These are phyloP conservation scores for Cutaneotrichosporon arboriforme DNA, from an alignment of 1,284 basidiomycete genomes.

Conservation along the genomic window DNA sequence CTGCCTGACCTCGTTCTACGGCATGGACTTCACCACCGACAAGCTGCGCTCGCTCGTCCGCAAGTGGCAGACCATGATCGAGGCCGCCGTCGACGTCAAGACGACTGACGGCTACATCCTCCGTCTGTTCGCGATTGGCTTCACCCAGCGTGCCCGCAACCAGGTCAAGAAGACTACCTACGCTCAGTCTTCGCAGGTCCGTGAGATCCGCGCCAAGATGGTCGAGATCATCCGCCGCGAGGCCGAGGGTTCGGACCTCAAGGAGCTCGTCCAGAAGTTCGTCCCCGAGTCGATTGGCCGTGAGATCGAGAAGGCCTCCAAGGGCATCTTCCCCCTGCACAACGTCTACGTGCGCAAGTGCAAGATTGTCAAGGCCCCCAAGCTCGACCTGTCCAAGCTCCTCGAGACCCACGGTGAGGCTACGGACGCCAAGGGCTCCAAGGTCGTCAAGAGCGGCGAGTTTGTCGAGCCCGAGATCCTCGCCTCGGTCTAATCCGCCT, in stretches of 20 bases:
- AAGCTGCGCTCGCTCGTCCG: slow-evolving; percentile 99
- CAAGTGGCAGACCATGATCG: slow-evolving; percentile 99
- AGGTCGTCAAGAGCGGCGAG: slow-evolving; percentile 46
- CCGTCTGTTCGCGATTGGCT: slow-evolving; percentile 97
- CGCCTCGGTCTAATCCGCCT: slow-evolving; percentile 43
- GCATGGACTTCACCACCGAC: slow-evolving; percentile 99
- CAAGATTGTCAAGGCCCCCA: slow-evolving; percentile 93
- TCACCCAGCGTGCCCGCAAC: slow-evolving; percentile 93
- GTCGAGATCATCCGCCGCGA: slow-evolving; percentile 99
- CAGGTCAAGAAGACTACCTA: slow-evolving; percentile 99
- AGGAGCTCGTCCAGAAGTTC: slow-evolving; percentile 98
- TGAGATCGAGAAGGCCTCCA: slow-evolving; percentile 97
- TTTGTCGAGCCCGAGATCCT: slow-evolving; percentile 49
- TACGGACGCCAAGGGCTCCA: slow-evolving; percentile 54
- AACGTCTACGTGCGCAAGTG: slow-evolving; percentile 96
- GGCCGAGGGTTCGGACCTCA: slow-evolving; percentile 90
- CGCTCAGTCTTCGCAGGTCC: slow-evolving; percentile 89
- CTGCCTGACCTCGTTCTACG: slow-evolving; percentile 99
- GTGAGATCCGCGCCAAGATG: slow-evolving; percentile 99
- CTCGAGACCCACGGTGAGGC: slow-evolving; percentile 94
- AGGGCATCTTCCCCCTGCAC: slow-evolving; percentile 33
- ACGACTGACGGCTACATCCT: slow-evolving; percentile 99
- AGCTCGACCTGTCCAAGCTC: slow-evolving; percentile 91
- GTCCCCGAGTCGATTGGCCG: slow-evolving; percentile 98
- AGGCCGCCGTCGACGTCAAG: slow-evolving; percentile 98